Percentiles rank a stretch among this genome's conserved stretches.
These are phyloP conservation scores for Scheffersomyces titani DNA, from an alignment of 1,139 yeast genomes.

Conservation along the genomic window DNA sequence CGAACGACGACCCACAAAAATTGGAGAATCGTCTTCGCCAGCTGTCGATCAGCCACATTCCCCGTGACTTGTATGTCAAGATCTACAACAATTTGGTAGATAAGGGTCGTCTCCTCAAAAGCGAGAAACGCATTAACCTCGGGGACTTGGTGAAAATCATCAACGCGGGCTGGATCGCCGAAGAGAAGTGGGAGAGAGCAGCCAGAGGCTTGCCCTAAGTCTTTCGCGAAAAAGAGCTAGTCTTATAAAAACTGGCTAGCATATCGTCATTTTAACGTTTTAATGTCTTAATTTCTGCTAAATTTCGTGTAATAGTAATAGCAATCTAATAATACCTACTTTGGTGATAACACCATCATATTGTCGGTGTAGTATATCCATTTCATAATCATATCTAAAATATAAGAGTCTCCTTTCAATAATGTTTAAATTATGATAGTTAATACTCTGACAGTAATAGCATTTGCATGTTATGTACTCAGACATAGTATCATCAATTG, in stretches of 20 bases:
- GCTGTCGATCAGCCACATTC: conserved; percentile 38
- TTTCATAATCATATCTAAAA: no score
- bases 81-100: conserved; percentile 60
- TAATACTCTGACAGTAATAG: neutral
- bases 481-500: no score
- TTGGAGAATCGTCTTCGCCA: conserved; percentile 18
- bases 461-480: no score
- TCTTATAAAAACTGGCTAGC: neutral
- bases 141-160: conserved; percentile 60
- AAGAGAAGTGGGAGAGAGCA: conserved; percentile 64
- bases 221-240: neutral
- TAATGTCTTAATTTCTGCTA: neutral
- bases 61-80: conserved; percentile 52
- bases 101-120: conserved; percentile 54
- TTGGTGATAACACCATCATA: neutral
- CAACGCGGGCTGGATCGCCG: conserved; percentile 70
- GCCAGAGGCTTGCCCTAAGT: conserved; percentile 44
- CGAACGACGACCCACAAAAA: conserved; percentile 15
- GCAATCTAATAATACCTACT: neutral
- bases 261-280: neutral
- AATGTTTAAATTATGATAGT: neutral
- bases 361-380: neutral
- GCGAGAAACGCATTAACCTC: conserved; percentile 55
- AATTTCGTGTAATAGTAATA: neutral
- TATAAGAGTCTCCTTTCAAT: neutral